Evolutionary conservation across 1,284 basidiomycete species (phyloP).

Genomic region (Rhodotorula sp.): DNA sequence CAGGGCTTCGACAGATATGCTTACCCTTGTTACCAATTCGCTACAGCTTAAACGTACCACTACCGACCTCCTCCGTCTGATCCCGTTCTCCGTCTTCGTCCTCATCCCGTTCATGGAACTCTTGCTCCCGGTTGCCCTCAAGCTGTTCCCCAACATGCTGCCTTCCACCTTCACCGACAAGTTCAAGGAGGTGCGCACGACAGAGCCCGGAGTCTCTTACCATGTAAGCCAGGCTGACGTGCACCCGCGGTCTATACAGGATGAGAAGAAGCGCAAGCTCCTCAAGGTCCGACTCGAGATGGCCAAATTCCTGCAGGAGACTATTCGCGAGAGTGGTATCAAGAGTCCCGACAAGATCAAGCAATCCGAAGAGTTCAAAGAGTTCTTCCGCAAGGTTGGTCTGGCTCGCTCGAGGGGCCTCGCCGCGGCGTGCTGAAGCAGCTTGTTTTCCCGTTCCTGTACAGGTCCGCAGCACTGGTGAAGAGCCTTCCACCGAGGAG

Average conservation of each 20-base stretch:
- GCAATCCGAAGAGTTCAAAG: conserved; percentile 93
- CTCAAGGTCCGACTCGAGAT: conserved; percentile 93
- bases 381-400: conserved; percentile 92
- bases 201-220: conserved; percentile 40
- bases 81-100: conserved; percentile 93
- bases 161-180: conserved; percentile 98
- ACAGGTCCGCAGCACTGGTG: conserved; percentile 88
- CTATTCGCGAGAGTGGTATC: conserved; percentile 86
- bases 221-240: neutral
- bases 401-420: neutral
- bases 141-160: conserved; percentile 98
- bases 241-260: conserved; percentile 56
- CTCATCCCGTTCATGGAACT: conserved; percentile 98
- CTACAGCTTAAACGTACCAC: conserved; percentile 84
- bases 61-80: conserved; percentile 82
- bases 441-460: neutral
- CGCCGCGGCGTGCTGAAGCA: neutral
- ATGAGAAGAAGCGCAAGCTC: conserved; percentile 94
- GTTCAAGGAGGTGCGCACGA: conserved; percentile 60
- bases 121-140: conserved; percentile 92
- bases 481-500: conserved; percentile 82
- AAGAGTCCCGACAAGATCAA: conserved; percentile 80
- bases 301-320: conserved; percentile 99
- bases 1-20: neutral
- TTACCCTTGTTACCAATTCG: neutral